Conservation (phyloP, 306 rosid genomes). For the Lathyrus tuberosus region DNA sequence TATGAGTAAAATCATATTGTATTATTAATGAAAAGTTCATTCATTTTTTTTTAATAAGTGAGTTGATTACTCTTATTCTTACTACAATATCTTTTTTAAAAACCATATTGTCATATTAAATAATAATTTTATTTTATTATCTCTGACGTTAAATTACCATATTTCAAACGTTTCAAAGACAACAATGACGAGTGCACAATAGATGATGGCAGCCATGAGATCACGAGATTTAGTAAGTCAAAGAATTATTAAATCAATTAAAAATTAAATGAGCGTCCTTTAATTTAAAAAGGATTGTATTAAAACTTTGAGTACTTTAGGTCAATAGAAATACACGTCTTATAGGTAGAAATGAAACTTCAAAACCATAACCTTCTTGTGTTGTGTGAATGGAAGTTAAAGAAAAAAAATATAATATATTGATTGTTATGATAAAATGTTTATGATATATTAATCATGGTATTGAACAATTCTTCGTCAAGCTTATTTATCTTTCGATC, state of each 20-base stretch:
- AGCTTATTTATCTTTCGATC: no score
- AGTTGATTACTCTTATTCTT: background rate
- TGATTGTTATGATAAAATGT: background rate
- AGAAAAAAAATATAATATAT: background rate
- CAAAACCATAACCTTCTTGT: constrained; percentile 19
- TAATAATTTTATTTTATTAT: background rate
- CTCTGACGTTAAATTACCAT: background rate
- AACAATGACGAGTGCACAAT: constrained; percentile 7
- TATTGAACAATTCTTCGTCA: no score
- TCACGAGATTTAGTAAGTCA: constrained; percentile 30
- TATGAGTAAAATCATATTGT: no score
- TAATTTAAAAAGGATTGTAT: background rate
- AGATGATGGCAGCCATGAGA: constrained; percentile 42
- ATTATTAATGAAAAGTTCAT: background rate
- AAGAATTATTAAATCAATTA: background rate
- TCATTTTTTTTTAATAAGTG: no score
- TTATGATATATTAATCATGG: background rate
- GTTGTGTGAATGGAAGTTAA: constrained; percentile 28
- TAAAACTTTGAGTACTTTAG: background rate
- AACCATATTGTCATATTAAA: background rate
- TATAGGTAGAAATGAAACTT: constrained; percentile 16
- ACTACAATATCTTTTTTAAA: background rate
- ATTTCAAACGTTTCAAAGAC: background rate
- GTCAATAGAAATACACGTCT: constrained; percentile 10
- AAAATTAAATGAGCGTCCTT: background rate